phyloP scores from a whole-genome alignment of 2,329 filamentous ascomycete species.

The Xylaria polymorpha region DNA sequence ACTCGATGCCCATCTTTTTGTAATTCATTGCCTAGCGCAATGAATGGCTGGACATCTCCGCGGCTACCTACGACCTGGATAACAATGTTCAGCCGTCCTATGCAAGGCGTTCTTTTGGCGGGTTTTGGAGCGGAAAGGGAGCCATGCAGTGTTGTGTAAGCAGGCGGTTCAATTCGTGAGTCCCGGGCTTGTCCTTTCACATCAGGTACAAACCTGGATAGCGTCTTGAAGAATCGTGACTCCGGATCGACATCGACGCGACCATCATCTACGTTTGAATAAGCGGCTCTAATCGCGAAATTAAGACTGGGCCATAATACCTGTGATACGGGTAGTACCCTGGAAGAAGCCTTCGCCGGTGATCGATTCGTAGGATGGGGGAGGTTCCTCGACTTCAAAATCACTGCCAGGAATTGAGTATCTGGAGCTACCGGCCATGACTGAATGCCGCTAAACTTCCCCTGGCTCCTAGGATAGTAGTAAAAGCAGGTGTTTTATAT shows the following conservation, averaged over 20 bases:
- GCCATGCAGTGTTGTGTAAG: background rate
- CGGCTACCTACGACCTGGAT: slow-evolving; percentile 86
- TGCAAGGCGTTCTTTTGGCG: background rate
- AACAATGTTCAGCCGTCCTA: slow-evolving; percentile 74
- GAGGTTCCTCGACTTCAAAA: background rate
- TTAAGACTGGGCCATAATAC: background rate
- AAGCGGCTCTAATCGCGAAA: background rate
- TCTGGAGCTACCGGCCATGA: background rate
- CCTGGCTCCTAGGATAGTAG: no score
- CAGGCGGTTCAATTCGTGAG: background rate
- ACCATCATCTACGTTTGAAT: slow-evolving; percentile 7
- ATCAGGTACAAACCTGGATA: background rate
- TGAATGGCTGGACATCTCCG: slow-evolving; percentile 83
- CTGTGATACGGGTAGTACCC: slow-evolving; percentile 1
- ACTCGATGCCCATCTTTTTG: slow-evolving; percentile 45
- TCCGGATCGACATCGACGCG: slow-evolving; percentile 12
- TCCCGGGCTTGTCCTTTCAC: background rate
- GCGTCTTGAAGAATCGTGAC: slow-evolving; percentile 10
- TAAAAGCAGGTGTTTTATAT: no score
- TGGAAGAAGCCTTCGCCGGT: background rate
- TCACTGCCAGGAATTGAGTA: background rate
- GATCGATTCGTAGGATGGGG: slow-evolving; percentile 3
- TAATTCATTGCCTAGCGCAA: slow-evolving; percentile 78
- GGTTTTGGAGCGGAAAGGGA: background rate
- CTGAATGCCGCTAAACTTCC: no score